Conservation (phyloP, 108 stramenopile species). For the Skeletonema grethae region DNA sequence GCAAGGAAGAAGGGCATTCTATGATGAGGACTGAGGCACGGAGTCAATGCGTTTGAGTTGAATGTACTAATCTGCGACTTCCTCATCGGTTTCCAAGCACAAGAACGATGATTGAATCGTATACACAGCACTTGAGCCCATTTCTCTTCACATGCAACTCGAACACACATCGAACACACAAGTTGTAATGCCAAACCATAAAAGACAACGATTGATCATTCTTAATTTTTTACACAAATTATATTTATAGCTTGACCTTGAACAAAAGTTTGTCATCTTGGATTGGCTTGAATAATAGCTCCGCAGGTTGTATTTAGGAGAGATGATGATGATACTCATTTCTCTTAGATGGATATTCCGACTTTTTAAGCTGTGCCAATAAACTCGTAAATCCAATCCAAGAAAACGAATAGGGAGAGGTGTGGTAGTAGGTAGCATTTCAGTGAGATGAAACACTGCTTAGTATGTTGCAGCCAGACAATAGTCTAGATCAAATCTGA, state of each 20-base stretch:
- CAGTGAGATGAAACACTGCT: not conserved
- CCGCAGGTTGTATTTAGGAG: not conserved
- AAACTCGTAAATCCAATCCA: not conserved
- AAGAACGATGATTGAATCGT: no score
- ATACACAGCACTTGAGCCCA: no score
- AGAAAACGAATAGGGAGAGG: not conserved
- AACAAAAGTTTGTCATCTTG: not conserved
- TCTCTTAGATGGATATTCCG: not conserved
- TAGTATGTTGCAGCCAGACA: not conserved
- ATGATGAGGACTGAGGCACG: no score
- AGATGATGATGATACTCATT: not conserved
- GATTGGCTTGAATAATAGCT: not conserved
- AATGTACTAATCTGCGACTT: no score
- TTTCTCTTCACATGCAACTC: not conserved
- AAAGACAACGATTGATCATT: slow-evolving; percentile 1
- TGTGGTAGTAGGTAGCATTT: no score
- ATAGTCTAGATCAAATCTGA: not conserved
- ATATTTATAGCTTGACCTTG: slow-evolving; percentile 1
- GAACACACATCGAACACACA: no score
- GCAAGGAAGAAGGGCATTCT: no score
- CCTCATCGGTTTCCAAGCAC: no score
- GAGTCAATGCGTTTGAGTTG: no score
- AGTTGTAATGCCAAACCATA: not conserved
- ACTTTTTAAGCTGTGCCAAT: not conserved
- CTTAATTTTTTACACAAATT: slow-evolving; percentile 8